Percentiles rank a stretch among this genome's conserved stretches.
Conservation (phyloP, 148 eudicot genomes). For the Vaccinium corymbosum region DNA sequence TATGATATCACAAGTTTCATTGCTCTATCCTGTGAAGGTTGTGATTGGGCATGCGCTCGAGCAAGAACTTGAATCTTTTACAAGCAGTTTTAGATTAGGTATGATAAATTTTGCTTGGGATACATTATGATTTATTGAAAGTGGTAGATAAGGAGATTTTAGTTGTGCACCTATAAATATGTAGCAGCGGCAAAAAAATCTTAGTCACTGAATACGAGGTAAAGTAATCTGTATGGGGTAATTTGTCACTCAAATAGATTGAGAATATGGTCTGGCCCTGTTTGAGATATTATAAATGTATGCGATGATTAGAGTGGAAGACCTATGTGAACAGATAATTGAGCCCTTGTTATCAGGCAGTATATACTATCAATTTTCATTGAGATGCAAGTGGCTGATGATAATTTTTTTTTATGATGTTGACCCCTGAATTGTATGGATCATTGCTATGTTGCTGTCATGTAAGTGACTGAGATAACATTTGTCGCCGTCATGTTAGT, state of each 20-base stretch:
- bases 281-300: not conserved
- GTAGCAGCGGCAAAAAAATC: not conserved
- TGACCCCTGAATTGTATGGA: not conserved
- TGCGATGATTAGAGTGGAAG: not conserved
- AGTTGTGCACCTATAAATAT: not conserved
- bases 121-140: not conserved
- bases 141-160: not conserved
- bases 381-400: not conserved
- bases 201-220: not conserved
- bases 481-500: not conserved
- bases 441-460: not conserved
- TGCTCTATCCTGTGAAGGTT: conserved; percentile 87
- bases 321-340: not conserved
- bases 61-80: conserved; percentile 92
- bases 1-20: conserved; percentile 81
- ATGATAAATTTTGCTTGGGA: conserved; percentile 14
- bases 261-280: not conserved
- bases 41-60: conserved; percentile 62
- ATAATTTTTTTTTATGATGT: not conserved
- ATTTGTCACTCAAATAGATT: not conserved
- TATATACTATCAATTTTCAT: not conserved
- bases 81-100: conserved; percentile 62
- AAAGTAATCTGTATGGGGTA: not conserved
- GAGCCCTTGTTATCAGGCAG: not conserved
- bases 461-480: not conserved